Conservation (phyloP, 495 filamentous ascomycete species). For the Daldinia grandis region DNA sequence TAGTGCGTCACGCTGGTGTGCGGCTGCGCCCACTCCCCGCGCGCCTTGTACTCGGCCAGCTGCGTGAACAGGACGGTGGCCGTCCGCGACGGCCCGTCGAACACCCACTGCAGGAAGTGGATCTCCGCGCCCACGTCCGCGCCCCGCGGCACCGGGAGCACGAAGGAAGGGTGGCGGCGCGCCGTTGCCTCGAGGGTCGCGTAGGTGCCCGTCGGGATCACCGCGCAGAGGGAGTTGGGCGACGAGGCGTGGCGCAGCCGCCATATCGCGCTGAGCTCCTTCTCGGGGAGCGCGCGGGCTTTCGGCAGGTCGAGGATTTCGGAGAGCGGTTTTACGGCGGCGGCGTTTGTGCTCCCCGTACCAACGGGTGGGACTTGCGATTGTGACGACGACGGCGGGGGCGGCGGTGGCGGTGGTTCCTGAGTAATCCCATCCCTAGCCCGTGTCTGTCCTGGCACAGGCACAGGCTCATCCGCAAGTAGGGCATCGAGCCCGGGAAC, state of each 20-base stretch:
- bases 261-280: constrained; percentile 90
- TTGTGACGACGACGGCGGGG: constrained; percentile 44
- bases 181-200: constrained; percentile 70
- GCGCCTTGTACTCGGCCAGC: constrained; percentile 88
- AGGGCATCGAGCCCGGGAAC: constrained; percentile 60
- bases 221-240: constrained; percentile 78
- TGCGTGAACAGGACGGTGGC: constrained; percentile 91
- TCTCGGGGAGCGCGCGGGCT: constrained; percentile 71
- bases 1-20: constrained; percentile 96
- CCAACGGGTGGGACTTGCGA: constrained; percentile 27
- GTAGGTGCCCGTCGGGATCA: constrained; percentile 78
- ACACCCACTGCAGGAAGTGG: constrained; percentile 83
- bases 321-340: constrained; percentile 79
- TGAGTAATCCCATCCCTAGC: not conserved
- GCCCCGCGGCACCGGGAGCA: constrained; percentile 82
- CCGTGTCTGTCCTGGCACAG: not conserved
- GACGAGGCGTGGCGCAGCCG: constrained; percentile 81
- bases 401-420: constrained; percentile 43
- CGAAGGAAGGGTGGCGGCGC: constrained; percentile 81
- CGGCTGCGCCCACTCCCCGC: constrained; percentile 86
- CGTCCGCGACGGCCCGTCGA: constrained; percentile 67
- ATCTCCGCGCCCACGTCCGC: constrained; percentile 76
- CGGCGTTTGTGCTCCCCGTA: constrained; percentile 45
- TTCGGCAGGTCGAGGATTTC: constrained; percentile 86
- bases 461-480: constrained; percentile 36